phyloP scores from a whole-genome alignment of 1,139 yeast genomes.

The Kodamaea alishanica region DNA sequence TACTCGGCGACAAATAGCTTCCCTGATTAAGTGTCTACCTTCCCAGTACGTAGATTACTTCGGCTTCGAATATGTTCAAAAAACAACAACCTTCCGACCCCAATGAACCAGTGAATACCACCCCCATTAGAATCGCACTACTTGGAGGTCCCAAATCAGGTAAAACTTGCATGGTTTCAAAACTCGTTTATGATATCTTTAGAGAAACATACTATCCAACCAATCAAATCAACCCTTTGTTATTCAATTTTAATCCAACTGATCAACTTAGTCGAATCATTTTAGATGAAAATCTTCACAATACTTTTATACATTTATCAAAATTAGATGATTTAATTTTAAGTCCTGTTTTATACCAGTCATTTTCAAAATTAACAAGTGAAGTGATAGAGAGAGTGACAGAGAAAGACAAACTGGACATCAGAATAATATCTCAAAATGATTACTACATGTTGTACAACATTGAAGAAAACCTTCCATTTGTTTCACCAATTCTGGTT shows the following conservation, averaged over 20 bases:
- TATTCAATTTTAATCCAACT: constrained; percentile 51
- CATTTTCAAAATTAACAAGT: constrained; percentile 9
- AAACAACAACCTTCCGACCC: constrained; percentile 2
- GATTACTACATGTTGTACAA: constrained; percentile 24
- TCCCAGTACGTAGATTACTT: no score
- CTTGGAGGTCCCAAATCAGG: constrained; percentile 55
- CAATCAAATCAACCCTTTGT: constrained; percentile 47
- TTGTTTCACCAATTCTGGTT: constrained; percentile 54
- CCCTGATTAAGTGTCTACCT: no score
- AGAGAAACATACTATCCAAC: constrained; percentile 69
- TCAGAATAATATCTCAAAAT: constrained; percentile 16
- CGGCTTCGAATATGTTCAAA: neutral
- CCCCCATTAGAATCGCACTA: constrained; percentile 53
- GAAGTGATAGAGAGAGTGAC: constrained; percentile 2
- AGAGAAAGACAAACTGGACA: constrained; percentile 2
- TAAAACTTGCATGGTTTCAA: constrained; percentile 50
- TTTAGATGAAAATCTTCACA: constrained; percentile 41
- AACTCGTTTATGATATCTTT: constrained; percentile 45
- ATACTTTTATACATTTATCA: constrained; percentile 7
- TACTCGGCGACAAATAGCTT: no score
- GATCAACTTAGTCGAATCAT: constrained; percentile 37
- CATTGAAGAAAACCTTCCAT: constrained; percentile 35
- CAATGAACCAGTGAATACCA: constrained; percentile 18
- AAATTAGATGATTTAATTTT: constrained; percentile 16
- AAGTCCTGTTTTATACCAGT: constrained; percentile 30